Evolutionary conservation across 2,329 filamentous ascomycete genomes (phyloP).

Genomic region (Fusarium equiseti): DNA sequence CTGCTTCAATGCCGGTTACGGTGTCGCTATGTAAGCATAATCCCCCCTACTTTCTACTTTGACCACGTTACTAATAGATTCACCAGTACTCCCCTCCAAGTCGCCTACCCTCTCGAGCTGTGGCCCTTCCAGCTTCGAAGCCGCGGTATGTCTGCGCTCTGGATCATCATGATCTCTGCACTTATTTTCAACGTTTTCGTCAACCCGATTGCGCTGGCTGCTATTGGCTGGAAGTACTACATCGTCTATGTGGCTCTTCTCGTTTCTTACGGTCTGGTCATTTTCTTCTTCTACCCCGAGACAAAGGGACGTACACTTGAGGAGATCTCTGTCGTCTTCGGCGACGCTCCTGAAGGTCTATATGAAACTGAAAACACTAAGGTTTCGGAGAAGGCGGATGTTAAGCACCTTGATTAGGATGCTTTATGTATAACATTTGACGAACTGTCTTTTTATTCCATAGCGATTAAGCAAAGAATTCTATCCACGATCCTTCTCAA

Average conservation of each 20-base stretch:
- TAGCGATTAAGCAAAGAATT: background rate
- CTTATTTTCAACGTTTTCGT: constrained; percentile 27
- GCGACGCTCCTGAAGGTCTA: constrained; percentile 17
- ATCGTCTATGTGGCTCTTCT: constrained; percentile 19
- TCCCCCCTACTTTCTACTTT: fast-evolving
- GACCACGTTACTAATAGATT: background rate
- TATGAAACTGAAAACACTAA: constrained; percentile 13
- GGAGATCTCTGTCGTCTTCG: constrained; percentile 19
- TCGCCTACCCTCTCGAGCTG: constrained; percentile 19
- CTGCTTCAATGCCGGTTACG: constrained; percentile 21
- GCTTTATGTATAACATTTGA: background rate
- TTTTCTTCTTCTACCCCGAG: constrained; percentile 26
- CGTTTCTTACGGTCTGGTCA: constrained; percentile 13
- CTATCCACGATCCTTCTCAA: too few species aligned
- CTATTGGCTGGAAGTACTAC: constrained; percentile 23
- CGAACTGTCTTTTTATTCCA: background rate
- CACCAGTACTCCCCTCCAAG: constrained; percentile 11
- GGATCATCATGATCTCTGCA: constrained; percentile 23
- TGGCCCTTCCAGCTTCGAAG: constrained; percentile 27
- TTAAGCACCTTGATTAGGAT: constrained; percentile 15
- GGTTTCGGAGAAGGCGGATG: constrained; percentile 14
- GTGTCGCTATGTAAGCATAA: constrained; percentile 8
- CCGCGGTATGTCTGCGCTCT: constrained; percentile 17
- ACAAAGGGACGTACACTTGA: constrained; percentile 13
- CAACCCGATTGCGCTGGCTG: constrained; percentile 7